A percentile compares a stretch with the other conserved stretches of the same genome.
Evolutionary conservation across 2,329 filamentous ascomycete genomes (phyloP).

Genomic region (Colletotrichum kahawae): DNA sequence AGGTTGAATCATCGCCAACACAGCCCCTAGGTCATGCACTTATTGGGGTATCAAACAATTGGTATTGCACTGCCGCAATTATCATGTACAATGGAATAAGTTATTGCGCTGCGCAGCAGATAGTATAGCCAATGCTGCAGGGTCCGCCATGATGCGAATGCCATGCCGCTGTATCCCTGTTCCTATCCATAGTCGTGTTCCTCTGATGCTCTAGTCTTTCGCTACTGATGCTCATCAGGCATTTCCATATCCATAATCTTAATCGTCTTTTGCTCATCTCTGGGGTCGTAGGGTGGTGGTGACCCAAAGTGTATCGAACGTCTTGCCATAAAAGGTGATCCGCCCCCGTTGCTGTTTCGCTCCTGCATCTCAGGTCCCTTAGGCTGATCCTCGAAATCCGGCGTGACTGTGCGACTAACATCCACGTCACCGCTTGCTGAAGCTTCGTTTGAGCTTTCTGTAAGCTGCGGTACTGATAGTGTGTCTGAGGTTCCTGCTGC

Average conservation of each 20-base stretch:
- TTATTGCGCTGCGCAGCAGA: background rate
- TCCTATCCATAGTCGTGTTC: background rate
- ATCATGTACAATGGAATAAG: background rate
- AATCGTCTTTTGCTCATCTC: conserved; percentile 24
- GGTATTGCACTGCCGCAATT: background rate
- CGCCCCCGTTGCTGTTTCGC: conserved; percentile 28
- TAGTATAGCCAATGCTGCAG: background rate
- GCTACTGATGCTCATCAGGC: conserved; percentile 27
- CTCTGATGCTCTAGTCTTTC: background rate
- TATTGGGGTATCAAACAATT: conserved; percentile 14
- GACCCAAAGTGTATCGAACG: conserved; percentile 4
- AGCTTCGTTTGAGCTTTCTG: conserved; percentile 5
- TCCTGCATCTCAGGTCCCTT: conserved; percentile 53
- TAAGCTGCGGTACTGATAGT: conserved; percentile 16
- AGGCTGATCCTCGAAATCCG: conserved; percentile 15
- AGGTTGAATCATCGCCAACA: background rate
- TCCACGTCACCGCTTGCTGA: conserved; percentile 21
- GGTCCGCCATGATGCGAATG: background rate
- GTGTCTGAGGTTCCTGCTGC: conserved; percentile 21
- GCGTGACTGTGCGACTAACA: conserved; percentile 21
- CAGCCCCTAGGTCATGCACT: background rate
- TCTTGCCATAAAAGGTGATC: conserved; percentile 30
- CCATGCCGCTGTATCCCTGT: background rate
- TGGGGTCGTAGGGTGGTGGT: conserved; percentile 8
- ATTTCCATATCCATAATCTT: conserved; percentile 45